Evolutionary conservation across 2,329 filamentous ascomycete species (phyloP), one percentile per base, ranked within the genome.

Genomic region (Conoideocrella luteorostrata): DNA sequence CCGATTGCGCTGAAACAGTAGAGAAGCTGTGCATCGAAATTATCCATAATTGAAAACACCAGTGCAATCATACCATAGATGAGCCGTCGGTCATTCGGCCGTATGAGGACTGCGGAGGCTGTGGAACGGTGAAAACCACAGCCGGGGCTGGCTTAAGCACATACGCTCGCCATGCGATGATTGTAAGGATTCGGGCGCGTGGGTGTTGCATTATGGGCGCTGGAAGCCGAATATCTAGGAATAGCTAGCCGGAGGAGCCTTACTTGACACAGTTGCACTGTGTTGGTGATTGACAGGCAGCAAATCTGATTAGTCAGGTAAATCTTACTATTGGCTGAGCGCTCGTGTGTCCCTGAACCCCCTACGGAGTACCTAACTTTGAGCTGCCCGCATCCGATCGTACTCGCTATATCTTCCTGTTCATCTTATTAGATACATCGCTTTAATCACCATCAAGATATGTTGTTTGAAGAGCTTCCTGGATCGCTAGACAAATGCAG

Each of bases 391-490:
- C 7, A 34, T 15, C 32, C 32, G 10, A 15, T 34, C 32, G 32
- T 39, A 13, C 36, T 39, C 36, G 18, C 22, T 17, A 24, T 13
- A 23, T n/a, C 11, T 6, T 26, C 36, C 22, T 39, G n/a, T 23
- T 5, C 34, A 18, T 2, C 34, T 37, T 11, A 10, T 20, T 37
- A 29, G 13, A n/a, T 39, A 34, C 13, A 39, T 39, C 36, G n/a
- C 36, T 39, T 41, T 32, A 22, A 32, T 41, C 17, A 23, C 38
- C 38, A 41, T 18, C 38, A 41, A 41, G 26, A 41, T 7, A 32
- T 32, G 38, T 22, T 41, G 17, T 21, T 22, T 32, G 26, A 41
- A 21, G 18, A 32, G 26, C 15, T 33, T 32, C 38, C 38, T 13
- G 17, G 26, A 32, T 32, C 26, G 38, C 4, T 41, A 32, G 15